Percentiles rank a stretch among this genome's conserved stretches.
Conservation (phyloP, 1,284 basidiomycete genomes). For the Cryptococcus floricola region DNA sequence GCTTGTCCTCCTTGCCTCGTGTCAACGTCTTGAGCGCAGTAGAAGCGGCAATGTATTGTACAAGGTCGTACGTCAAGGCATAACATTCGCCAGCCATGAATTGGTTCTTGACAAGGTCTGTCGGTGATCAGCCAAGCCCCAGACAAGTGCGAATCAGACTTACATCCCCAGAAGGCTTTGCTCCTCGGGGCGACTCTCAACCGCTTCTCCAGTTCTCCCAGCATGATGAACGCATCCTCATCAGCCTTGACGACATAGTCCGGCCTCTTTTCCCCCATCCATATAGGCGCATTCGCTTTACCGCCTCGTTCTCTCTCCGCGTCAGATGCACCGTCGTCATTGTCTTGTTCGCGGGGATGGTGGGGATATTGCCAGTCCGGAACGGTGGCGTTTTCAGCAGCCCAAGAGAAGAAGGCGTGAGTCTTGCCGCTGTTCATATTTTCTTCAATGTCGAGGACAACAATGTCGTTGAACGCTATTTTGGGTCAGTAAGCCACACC, state of each 20-base stretch:
- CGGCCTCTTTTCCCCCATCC: slow-evolving; percentile 55
- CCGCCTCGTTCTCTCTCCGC: neutral
- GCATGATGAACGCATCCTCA: slow-evolving; percentile 90
- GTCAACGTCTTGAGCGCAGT: slow-evolving; percentile 63
- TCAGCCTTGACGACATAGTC: slow-evolving; percentile 90
- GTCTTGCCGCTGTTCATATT: slow-evolving; percentile 55
- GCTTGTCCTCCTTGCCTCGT: slow-evolving; percentile 89
- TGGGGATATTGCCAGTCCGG: slow-evolving; percentile 53
- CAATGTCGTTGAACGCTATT: slow-evolving; percentile 61
- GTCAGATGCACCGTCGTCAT: neutral
- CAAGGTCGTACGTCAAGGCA: slow-evolving; percentile 82
- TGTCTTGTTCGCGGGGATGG: slow-evolving; percentile 5
- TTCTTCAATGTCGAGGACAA: slow-evolving; percentile 53
- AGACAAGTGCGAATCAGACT: slow-evolving; percentile 25
- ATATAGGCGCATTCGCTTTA: slow-evolving; percentile 16
- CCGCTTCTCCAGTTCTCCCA: slow-evolving; percentile 83
- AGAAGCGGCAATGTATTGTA: slow-evolving; percentile 80
- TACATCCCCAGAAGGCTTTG: slow-evolving; percentile 84
- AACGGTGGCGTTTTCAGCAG: slow-evolving; percentile 84
- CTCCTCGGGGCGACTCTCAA: slow-evolving; percentile 67
- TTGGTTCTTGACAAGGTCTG: slow-evolving; percentile 79
- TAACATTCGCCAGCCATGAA: slow-evolving; percentile 98
- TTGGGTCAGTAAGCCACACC: neutral
- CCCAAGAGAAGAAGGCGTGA: slow-evolving; percentile 55
- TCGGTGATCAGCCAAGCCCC: neutral